Base-by-base conservation (phyloP, 768 basidiomycete genomes). In the Chalciporus piperatus region DNA sequence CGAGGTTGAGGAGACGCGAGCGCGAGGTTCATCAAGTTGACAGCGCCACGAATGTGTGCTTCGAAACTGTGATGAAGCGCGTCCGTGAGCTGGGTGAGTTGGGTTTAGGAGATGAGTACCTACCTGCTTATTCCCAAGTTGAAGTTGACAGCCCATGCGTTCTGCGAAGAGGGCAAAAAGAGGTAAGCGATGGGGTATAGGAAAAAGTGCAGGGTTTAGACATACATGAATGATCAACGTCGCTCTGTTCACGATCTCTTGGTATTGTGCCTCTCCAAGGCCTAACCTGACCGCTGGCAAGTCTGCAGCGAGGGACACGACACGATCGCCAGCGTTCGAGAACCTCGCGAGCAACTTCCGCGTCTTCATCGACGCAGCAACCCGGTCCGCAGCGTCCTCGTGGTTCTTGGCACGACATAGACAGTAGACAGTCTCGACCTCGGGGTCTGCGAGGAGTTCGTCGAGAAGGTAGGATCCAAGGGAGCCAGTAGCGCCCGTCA, bases 121-220 rank as follows among this genome's bases (percentile, higher is more conserved):
- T n/a, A 52, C 64, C 66, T 66, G 6, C 61, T 57, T 19, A 66
- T 64, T 9, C 65, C 66, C 35, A 81, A 64, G 45, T 71, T 74
- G 54, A 83, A 82, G 61, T 82, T 82, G 49, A 82, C 81, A 1
- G 76, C 73, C 81, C 81, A 82, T 9, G 78, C 79, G 45, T 76
- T 80, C 77, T 78, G 45, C 9, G 28, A 44, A n/a, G n/a, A n/a
- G n/a, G n/a, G n/a, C n/a, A n/a, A n/a, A n/a, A 27, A 11, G 16
- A 23, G 7, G 16, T 9, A 46, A n/a, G 38, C 38, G 46, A 10
- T 17, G 28, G 27, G 17, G 47, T 33, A 33, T 14, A 16, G 13
- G 13, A 13, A 42, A 13, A 10, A 32, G 19, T 13, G 11, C 13
- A 17, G 9, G 16, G 27, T 3, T 10, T 28, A 7, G 6, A 58